Evolutionary conservation across 441 rosid species (phyloP).

Genomic region (Biscutella laevigata): DNA sequence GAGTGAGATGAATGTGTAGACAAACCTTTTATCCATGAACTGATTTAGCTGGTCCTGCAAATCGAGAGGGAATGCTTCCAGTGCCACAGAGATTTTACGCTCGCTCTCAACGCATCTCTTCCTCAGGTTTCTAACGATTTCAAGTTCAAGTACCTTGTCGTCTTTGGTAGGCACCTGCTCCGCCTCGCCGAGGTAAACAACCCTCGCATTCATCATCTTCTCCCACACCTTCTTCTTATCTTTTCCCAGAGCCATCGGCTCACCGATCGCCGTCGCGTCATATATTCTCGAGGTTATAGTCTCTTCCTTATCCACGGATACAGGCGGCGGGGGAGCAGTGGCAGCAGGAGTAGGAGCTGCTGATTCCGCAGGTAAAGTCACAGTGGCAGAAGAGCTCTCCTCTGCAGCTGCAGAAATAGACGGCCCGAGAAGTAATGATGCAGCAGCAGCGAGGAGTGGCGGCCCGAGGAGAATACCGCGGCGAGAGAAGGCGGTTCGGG

Average conservation of each 20-base stretch:
- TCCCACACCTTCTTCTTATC: slow-evolving; percentile 79
- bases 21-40: slow-evolving; percentile 55
- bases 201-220: slow-evolving; percentile 66
- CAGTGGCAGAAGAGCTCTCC: slow-evolving; percentile 27
- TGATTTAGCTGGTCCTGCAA: slow-evolving; percentile 61
- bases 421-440: slow-evolving; percentile 33
- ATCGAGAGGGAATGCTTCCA: slow-evolving; percentile 75
- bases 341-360: slow-evolving; percentile 16
- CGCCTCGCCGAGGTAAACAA: slow-evolving; percentile 82
- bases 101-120: slow-evolving; percentile 51
- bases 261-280: slow-evolving; percentile 81
- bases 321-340: slow-evolving; percentile 13
- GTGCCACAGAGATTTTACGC: slow-evolving; percentile 48
- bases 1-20: too few relatives aligned
- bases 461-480: slow-evolving; percentile 51
- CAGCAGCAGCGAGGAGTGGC: slow-evolving; percentile 45
- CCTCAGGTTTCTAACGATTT: slow-evolving; percentile 53
- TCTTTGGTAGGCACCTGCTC: slow-evolving; percentile 82
- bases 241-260: slow-evolving; percentile 77
- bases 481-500: slow-evolving; percentile 28
- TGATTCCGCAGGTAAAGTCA: not conserved
- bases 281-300: slow-evolving; percentile 46
- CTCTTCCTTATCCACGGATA: slow-evolving; percentile 26
- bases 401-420: slow-evolving; percentile 24
- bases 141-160: slow-evolving; percentile 69